These are phyloP conservation scores for Hypoxylon subgilvum DNA, from an alignment of 495 filamentous ascomycete species.

Conservation along the genomic window DNA sequence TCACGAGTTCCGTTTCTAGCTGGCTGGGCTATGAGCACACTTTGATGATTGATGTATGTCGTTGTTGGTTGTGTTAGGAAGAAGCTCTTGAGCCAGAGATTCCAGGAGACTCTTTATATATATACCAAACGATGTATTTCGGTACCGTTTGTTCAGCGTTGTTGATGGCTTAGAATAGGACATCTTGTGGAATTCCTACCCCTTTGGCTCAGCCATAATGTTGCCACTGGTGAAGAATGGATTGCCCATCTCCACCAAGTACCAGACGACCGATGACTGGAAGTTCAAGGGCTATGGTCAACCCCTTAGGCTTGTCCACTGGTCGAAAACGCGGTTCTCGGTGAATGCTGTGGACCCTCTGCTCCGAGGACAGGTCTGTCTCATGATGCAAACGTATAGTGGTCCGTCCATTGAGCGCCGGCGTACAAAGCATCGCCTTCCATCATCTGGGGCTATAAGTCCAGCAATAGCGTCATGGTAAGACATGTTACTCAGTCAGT, in stretches of 20 bases:
- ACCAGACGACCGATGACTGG: background rate
- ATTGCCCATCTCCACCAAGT: background rate
- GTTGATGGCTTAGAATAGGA: too few species aligned
- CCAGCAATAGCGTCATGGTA: background rate
- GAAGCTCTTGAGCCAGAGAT: too few species aligned
- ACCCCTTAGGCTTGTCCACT: background rate
- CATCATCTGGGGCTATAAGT: background rate
- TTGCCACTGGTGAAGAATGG: background rate
- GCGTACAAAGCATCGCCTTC: conserved; percentile 1
- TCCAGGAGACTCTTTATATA: too few species aligned
- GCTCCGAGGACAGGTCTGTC: background rate
- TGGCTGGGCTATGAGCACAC: too few species aligned
- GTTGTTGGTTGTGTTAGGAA: too few species aligned
- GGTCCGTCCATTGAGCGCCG: background rate
- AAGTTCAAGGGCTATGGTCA: conserved; percentile 2
- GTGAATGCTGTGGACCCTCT: background rate
- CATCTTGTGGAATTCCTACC: background rate
- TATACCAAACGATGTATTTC: too few species aligned
- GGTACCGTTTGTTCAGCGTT: too few species aligned
- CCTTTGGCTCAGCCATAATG: background rate
- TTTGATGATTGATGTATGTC: too few species aligned
- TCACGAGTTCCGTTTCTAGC: too few species aligned
- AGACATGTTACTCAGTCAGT: background rate
- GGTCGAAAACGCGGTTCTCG: background rate
- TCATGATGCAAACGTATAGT: background rate